A percentile compares a stretch with the other conserved stretches of the same genome.
phyloP scores from a whole-genome alignment of 257 asterid genomes.

The Solanum phureja region DNA sequence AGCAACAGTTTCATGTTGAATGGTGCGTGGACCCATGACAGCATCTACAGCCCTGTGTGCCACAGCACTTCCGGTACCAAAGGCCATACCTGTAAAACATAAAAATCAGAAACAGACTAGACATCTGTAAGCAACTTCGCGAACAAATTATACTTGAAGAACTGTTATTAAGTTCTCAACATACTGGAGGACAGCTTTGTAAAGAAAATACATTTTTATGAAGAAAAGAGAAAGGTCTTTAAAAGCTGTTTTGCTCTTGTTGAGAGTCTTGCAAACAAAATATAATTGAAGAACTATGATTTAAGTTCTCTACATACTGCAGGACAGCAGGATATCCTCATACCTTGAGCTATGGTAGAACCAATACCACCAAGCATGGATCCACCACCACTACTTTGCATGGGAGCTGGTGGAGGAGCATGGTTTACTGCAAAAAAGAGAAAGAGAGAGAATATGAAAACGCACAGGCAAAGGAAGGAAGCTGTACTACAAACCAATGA shows the following conservation, averaged over 20 bases:
- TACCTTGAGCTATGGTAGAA: conserved; percentile 44
- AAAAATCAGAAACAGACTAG: neutral
- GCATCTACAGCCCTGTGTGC: conserved; percentile 79
- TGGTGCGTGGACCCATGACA: conserved; percentile 66
- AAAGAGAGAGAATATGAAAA: neutral
- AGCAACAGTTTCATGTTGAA: conserved; percentile 59
- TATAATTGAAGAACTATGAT: neutral
- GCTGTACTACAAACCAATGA: neutral
- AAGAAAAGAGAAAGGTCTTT: neutral
- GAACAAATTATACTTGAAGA: neutral
- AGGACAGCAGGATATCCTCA: neutral
- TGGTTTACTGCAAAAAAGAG: neutral
- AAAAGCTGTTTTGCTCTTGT: neutral
- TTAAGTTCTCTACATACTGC: neutral
- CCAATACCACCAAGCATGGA: conserved; percentile 32
- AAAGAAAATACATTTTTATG: neutral
- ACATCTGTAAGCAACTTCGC: neutral
- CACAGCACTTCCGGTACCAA: conserved; percentile 62
- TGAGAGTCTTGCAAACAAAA: neutral
- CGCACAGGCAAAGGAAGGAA: neutral
- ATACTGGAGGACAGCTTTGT: neutral
- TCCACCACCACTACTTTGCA: conserved; percentile 55
- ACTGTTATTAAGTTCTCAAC: neutral
- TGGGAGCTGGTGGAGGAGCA: conserved; percentile 71
- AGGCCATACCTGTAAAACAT: conserved; percentile 42